Base-by-base conservation (phyloP, 176 grass and related monocot species). In the Oryza glaberrima region DNA sequence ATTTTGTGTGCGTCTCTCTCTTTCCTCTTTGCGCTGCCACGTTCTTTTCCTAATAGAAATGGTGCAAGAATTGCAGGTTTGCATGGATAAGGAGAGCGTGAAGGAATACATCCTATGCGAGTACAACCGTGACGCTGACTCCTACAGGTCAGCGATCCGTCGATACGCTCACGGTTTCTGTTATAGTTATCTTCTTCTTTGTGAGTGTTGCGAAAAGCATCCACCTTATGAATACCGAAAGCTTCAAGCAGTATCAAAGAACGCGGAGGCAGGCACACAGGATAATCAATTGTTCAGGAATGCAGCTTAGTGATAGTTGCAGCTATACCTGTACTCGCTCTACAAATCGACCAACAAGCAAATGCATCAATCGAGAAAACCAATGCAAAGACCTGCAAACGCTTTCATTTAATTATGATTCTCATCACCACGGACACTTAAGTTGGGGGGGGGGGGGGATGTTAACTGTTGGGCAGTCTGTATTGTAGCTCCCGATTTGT, bases 31-130 rank as follows among this genome's bases (percentile, higher is more conserved):
- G 36, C 36, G n/a, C 49, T 54, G 68, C 60, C 22, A 11, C 36
- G 36, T 44, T 70, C 11, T 5, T 51, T 65, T 36, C 77, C 63
- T 77, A 32, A 69, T 30, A 67, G 38, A 73, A 73, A 70, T 68
- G 61, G 16, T 67, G 25, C 78, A 40, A 70, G 8, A 32, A 41
- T 74, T 83, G 73, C 88, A 96, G 97, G 90, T 99, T 79, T 91
- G 91, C 76, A 94, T 90, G 88, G 94, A 99, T 84, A 85, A 89
- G 26, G 86, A 86, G 20, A 92, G 63, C 67, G 49, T 91, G 86
- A 99, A 94, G 90, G 93, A 94, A 25, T 99, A 94, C 77, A 93
- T 99, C 81, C 86, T 99, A 65, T 99, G 97, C 20, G 94, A 99
- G 73, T 99, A 99, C 83, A 99, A 99, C 67, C 91, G 97, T 8